Evolutionary conservation across 1,284 basidiomycete species (phyloP).

Genomic region (Inonotus obliquus): DNA sequence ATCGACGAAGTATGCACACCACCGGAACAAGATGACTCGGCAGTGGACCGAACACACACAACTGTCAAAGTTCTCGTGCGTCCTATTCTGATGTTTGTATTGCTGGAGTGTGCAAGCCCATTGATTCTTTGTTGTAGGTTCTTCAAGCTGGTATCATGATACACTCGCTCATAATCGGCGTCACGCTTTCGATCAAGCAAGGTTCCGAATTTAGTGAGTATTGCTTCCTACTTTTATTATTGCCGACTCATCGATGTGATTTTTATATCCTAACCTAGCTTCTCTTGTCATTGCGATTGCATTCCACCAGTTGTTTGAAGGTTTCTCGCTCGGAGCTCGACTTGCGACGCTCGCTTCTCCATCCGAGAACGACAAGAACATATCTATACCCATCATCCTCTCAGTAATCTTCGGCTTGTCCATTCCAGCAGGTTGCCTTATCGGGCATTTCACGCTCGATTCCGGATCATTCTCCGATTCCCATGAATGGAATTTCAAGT

Average conservation of each 20-base stretch:
- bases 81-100: neutral
- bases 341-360: conserved; percentile 58
- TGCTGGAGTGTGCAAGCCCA: neutral
- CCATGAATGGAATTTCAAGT: conserved; percentile 14
- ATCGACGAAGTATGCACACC: conserved; percentile 40
- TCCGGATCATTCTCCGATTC: conserved; percentile 29
- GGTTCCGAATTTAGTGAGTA: conserved; percentile 66
- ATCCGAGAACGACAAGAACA: conserved; percentile 20
- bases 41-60: conserved; percentile 36
- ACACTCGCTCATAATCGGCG: conserved; percentile 74
- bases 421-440: conserved; percentile 59
- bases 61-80: conserved; percentile 41
- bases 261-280: conserved; percentile 34
- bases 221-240: conserved; percentile 6
- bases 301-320: conserved; percentile 80
- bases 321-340: conserved; percentile 71
- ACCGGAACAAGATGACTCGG: conserved; percentile 38
- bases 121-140: conserved; percentile 38
- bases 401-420: conserved; percentile 65
- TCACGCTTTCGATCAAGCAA: conserved; percentile 63
- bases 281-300: conserved; percentile 67
- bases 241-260: conserved; percentile 3
- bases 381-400: neutral
- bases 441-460: conserved; percentile 48
- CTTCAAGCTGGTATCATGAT: conserved; percentile 77